Conservation (phyloP, 305 asterid species). For the Solanum hybrid region DNA sequence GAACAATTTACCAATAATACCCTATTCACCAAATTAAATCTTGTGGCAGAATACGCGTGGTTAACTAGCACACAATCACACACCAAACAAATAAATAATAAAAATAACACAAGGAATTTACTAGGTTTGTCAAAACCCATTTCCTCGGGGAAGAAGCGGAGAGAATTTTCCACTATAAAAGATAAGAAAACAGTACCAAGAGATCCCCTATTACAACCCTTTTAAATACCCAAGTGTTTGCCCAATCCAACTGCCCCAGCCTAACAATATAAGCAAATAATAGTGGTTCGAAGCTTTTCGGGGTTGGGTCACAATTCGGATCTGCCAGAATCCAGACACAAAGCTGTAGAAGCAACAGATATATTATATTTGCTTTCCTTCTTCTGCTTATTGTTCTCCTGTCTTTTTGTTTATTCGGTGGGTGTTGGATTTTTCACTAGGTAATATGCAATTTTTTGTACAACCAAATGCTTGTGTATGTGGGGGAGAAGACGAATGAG, state of each 20-base stretch:
- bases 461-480: background rate
- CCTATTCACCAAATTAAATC: background rate
- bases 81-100: background rate
- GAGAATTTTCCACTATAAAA: background rate
- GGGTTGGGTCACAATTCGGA: background rate
- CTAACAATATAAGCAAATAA: background rate
- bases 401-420: background rate
- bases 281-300: background rate
- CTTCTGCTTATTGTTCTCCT: background rate
- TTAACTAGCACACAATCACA: background rate
- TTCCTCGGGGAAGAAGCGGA: background rate
- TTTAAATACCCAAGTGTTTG: background rate
- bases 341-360: background rate
- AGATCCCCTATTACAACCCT: background rate
- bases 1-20: background rate
- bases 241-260: background rate
- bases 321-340: background rate
- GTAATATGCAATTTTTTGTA: background rate
- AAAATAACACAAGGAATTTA: background rate
- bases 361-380: background rate
- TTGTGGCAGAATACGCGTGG: background rate
- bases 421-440: background rate
- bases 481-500: background rate
- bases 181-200: background rate
- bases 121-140: background rate